Conservation (phyloP, 2,329 filamentous ascomycete genomes). For the Pestalotiopsis sp. region DNA sequence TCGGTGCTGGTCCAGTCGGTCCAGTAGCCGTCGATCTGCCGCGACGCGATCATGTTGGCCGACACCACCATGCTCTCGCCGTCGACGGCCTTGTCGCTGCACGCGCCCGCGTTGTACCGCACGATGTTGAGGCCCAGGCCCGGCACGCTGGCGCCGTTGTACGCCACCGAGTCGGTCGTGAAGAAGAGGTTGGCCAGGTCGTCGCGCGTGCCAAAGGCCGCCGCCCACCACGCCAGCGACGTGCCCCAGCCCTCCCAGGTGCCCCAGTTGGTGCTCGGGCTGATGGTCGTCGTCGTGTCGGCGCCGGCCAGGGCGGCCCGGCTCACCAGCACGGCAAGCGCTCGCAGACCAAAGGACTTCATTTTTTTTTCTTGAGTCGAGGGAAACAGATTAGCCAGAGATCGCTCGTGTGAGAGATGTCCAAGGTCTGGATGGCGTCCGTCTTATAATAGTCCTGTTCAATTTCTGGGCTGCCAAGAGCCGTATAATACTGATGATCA, state of each 20-base stretch:
- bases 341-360: not conserved
- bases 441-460: not conserved
- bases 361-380: not conserved
- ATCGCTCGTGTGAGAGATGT: not conserved
- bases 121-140: constrained; percentile 45
- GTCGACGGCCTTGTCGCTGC: constrained; percentile 36
- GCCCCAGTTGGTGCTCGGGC: constrained; percentile 36
- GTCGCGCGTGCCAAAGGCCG: constrained; percentile 40
- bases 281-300: constrained; percentile 35
- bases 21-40: constrained; percentile 45
- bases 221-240: constrained; percentile 47
- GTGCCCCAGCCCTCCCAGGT: constrained; percentile 48
- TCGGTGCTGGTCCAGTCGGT: constrained; percentile 36
- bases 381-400: not conserved
- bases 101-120: constrained; percentile 46
- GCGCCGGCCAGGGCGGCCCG: constrained; percentile 16
- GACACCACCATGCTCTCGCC: constrained; percentile 38
- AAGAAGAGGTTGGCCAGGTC: constrained; percentile 46
- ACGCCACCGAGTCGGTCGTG: constrained; percentile 31
- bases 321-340: not conserved
- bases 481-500: not conserved
- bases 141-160: constrained; percentile 33
- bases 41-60: constrained; percentile 37
- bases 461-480: not conserved
- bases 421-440: not conserved